Base-by-base conservation (phyloP, 768 basidiomycete species). In the Psilocybe tampanensis region DNA sequence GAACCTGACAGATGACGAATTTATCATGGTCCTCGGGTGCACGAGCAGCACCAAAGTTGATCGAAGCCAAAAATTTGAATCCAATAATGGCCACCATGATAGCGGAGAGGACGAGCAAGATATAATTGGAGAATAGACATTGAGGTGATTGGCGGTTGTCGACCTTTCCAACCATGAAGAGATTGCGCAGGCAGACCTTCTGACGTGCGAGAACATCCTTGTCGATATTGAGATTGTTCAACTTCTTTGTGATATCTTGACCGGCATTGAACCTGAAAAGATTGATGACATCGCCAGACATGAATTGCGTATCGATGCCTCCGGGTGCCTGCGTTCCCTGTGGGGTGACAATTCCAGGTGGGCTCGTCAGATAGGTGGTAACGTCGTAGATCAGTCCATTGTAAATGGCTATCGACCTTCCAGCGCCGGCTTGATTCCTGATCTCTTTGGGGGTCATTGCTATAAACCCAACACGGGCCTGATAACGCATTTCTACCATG, bases 1-100 rank as follows among this genome's bases (percentile, higher is more conserved):
- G 96, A 0, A 98, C 94, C 68, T 98, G 96, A 70, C 95, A 98
- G 64, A 96, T 93, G 60, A 97, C 90, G 63, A 97, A 96, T 74
- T 97, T 96, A 78, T 97, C 94, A 68, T 95, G 94, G 64, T 95
- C 91, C 73, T 96, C 95, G 0, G 94, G 95, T 6, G 91, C 90
- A 55, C 93, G 85, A 17, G 85, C 71, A 2, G 88, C 75, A 45
- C 85, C 84, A 68, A 97, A 93, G 72, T 92, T 89, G 70, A 96
- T 79, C 0, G 93, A 94, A 1, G 93, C 92, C 59, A 97, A 75
- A 78, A 96, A 96, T 74, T 96, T 98, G 88, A 96, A 95, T 0
- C 89, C 95, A 68, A 97, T 95, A 65, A 98, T 89, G 52, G 88
- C 76, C 59, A 98, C 92, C 94, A 99, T 97, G 76, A 96, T 77